phyloP scores from a whole-genome alignment of 73 alveolate genomes.

The Loxodes magnus region DNA sequence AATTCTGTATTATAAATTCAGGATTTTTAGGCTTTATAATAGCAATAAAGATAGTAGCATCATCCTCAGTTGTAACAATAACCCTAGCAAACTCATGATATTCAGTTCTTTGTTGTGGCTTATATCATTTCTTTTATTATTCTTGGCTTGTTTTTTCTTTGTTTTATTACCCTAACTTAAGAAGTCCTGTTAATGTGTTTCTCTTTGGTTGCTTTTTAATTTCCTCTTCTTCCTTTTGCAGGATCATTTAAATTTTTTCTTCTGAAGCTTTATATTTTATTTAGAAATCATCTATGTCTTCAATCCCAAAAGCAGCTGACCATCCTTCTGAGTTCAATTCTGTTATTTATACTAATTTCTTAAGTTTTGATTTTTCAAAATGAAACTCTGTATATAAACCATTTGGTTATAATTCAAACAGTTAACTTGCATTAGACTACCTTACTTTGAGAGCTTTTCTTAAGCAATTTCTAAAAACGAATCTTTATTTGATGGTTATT shows the following conservation, averaged over 20 bases:
- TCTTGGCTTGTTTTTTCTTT: too few relatives aligned
- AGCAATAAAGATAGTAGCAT: conserved; percentile 43
- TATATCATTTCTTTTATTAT: too few relatives aligned
- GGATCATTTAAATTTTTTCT: not conserved
- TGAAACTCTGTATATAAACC: too few relatives aligned
- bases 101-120: not conserved
- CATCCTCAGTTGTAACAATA: conserved; percentile 34
- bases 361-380: not conserved
- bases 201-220: too few relatives aligned
- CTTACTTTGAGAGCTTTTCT: too few relatives aligned
- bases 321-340: conserved; percentile 7
- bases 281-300: conserved; percentile 42
- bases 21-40: conserved; percentile 24
- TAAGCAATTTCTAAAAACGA: too few relatives aligned
- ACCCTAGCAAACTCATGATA: conserved; percentile 19
- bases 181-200: too few relatives aligned
- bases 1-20: not conserved
- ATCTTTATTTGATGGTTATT: too few relatives aligned
- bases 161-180: too few relatives aligned
- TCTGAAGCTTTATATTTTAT: conserved; percentile 1
- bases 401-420: too few relatives aligned
- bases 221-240: too few relatives aligned
- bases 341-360: not conserved
- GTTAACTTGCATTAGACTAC: too few relatives aligned
- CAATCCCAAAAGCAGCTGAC: conserved; percentile 39